Conservation (phyloP, 345 rosid genomes). For the Hibiscus syriacus region DNA sequence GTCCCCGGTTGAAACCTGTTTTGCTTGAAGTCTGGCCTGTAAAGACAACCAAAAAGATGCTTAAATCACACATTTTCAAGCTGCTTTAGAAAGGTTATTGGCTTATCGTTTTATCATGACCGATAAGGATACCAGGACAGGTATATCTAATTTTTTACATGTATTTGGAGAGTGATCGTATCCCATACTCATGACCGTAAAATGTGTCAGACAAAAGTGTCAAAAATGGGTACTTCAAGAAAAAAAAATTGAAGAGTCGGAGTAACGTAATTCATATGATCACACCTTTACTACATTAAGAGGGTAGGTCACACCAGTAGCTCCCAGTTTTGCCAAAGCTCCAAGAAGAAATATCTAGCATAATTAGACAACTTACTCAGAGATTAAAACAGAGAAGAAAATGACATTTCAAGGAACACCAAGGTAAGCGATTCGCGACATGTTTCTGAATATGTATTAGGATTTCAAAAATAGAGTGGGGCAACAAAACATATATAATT, state of each 20-base stretch:
- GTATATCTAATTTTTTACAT: neutral
- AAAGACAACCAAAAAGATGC: slow-evolving; percentile 2
- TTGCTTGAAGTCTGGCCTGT: slow-evolving; percentile 90
- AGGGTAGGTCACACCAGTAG: slow-evolving; percentile 87
- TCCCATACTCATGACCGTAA: neutral
- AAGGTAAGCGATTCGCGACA: neutral
- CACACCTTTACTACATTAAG: slow-evolving; percentile 82
- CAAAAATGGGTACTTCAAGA: neutral
- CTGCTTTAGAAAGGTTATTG: neutral
- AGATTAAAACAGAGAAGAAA: neutral
- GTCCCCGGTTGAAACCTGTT: slow-evolving; percentile 60
- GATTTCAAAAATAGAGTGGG: neutral
- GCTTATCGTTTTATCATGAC: neutral
- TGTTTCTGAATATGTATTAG: neutral
- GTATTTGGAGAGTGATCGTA: neutral
- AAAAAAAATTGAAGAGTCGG: neutral
- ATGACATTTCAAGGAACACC: neutral
- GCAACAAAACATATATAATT: neutral
- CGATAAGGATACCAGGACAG: neutral
- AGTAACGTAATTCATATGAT: neutral
- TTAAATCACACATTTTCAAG: neutral
- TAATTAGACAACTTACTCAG: slow-evolving; percentile 14
- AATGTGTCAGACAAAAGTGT: neutral
- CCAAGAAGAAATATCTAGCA: slow-evolving; percentile 82
- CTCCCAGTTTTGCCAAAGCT: slow-evolving; percentile 96